phyloP scores from a whole-genome alignment of 352 stramenopile species.

The Pythium guiyangense region DNA sequence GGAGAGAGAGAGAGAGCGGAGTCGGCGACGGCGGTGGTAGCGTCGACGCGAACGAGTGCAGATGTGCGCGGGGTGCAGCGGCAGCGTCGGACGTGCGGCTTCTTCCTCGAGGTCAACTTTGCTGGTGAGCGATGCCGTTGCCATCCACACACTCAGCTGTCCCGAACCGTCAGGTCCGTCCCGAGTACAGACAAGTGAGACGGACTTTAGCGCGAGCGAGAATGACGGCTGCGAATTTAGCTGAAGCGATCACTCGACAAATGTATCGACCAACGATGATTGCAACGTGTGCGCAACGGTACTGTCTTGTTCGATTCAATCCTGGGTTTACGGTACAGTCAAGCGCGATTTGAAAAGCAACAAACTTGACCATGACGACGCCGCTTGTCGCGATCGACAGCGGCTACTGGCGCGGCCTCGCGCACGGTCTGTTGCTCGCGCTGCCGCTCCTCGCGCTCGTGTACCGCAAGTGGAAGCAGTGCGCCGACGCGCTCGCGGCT shows the following conservation, averaged over 20 bases:
- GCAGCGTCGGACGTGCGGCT: background rate
- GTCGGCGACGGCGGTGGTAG: background rate
- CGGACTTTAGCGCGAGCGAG: too few relatives aligned
- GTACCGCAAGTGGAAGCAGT: slow-evolving; percentile 40
- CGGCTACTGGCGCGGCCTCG: slow-evolving; percentile 51
- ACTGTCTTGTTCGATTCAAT: too few relatives aligned
- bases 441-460: slow-evolving; percentile 38
- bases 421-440: slow-evolving; percentile 45
- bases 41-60: background rate
- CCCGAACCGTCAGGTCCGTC: slow-evolving; percentile 2
- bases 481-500: background rate
- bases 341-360: too few relatives aligned
- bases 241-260: too few relatives aligned
- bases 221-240: too few relatives aligned
- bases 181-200: background rate
- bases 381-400: background rate
- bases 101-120: slow-evolving; percentile 9
- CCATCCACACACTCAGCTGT: background rate
- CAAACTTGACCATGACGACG: background rate
- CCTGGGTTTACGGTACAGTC: background rate
- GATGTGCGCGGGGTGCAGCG: background rate
- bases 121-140: background rate
- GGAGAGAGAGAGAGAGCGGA: background rate
- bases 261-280: too few relatives aligned
- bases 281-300: too few relatives aligned